These are phyloP conservation scores for Paracoccidioides lutzii DNA, from an alignment of 2,329 filamentous ascomycete species.

Conservation along the genomic window DNA sequence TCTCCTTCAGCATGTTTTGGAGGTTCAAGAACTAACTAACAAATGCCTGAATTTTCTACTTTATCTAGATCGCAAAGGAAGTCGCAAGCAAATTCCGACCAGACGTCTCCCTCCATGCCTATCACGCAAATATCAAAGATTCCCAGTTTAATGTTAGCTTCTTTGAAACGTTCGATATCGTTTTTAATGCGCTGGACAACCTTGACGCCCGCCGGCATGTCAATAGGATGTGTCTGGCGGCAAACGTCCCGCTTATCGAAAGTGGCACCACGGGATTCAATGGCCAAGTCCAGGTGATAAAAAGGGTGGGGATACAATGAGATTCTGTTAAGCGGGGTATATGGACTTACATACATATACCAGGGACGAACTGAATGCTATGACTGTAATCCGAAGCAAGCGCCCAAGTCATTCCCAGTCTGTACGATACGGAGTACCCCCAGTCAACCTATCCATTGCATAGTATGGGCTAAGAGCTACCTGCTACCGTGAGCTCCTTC, in stretches of 20 bases:
- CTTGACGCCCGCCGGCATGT: conserved; percentile 87
- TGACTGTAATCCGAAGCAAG: conserved; percentile 80
- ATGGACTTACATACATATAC: neutral
- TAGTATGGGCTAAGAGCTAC: conserved; percentile 97
- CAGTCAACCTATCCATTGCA: conserved; percentile 93
- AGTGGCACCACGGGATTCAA: conserved; percentile 97
- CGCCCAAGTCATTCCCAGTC: conserved; percentile 85
- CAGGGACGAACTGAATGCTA: conserved; percentile 82
- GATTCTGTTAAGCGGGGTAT: conserved; percentile 2
- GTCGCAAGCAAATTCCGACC: conserved; percentile 85
- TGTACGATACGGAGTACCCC: conserved; percentile 96
- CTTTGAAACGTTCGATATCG: conserved; percentile 70
- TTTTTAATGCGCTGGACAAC: conserved; percentile 97
- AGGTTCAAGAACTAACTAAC: neutral
- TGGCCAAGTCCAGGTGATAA: conserved; percentile 93
- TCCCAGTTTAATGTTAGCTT: conserved; percentile 71
- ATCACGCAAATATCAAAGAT: conserved; percentile 95
- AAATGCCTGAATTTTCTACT: conserved; percentile 9
- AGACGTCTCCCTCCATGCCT: conserved; percentile 68
- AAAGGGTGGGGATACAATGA: conserved; percentile 42
- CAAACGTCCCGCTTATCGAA: conserved; percentile 81
- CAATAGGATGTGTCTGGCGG: conserved; percentile 92
- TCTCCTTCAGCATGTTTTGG: conserved; percentile 5
- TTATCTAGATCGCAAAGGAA: conserved; percentile 69
- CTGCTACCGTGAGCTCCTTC: conserved; percentile 54